A percentile compares a stretch with the other conserved stretches of the same genome.
These are phyloP conservation scores for Fusarium incarnatum DNA, from an alignment of 2,329 filamentous ascomycete species.

Conservation along the genomic window DNA sequence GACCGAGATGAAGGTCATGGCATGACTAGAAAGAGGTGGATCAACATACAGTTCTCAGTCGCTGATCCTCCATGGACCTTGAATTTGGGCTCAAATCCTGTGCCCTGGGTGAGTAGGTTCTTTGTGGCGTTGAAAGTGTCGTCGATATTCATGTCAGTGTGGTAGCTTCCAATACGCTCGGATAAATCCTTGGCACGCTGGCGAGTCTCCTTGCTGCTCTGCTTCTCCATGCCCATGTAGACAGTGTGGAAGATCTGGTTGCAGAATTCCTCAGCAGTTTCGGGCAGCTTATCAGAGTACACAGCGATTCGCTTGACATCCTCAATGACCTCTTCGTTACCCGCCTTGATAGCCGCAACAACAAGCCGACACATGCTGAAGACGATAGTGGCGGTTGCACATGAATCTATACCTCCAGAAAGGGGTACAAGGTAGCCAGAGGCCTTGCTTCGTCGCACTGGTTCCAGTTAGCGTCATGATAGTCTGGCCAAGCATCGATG, in stretches of 20 bases:
- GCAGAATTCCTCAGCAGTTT: slow-evolving; percentile 67
- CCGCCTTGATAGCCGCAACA: slow-evolving; percentile 28
- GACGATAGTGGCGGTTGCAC: slow-evolving; percentile 44
- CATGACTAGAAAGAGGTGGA: background rate
- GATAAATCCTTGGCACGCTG: slow-evolving; percentile 71
- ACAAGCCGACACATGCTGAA: slow-evolving; percentile 68
- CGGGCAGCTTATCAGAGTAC: slow-evolving; percentile 54
- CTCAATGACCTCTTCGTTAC: slow-evolving; percentile 50
- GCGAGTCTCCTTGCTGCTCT: slow-evolving; percentile 74
- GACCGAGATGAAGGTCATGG: too few species aligned
- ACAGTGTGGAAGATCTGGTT: slow-evolving; percentile 53
- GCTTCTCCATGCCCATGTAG: slow-evolving; percentile 75
- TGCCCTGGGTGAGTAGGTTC: slow-evolving; percentile 67
- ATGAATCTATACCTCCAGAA: slow-evolving; percentile 41
- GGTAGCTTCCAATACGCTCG: slow-evolving; percentile 74
- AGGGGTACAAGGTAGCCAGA: slow-evolving; percentile 29
- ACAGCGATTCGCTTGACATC: slow-evolving; percentile 50
- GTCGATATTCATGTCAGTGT: slow-evolving; percentile 81
- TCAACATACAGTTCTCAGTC: slow-evolving; percentile 55
- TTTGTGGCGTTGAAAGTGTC: slow-evolving; percentile 65
- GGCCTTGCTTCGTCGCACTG: slow-evolving; percentile 28
- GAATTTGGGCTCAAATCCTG: slow-evolving; percentile 63
- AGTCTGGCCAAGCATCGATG: background rate
- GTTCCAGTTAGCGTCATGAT: background rate
- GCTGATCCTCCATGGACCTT: slow-evolving; percentile 69